Evolutionary conservation across 2,329 filamentous ascomycete species (phyloP).

Genomic region (Colletotrichum lupini): DNA sequence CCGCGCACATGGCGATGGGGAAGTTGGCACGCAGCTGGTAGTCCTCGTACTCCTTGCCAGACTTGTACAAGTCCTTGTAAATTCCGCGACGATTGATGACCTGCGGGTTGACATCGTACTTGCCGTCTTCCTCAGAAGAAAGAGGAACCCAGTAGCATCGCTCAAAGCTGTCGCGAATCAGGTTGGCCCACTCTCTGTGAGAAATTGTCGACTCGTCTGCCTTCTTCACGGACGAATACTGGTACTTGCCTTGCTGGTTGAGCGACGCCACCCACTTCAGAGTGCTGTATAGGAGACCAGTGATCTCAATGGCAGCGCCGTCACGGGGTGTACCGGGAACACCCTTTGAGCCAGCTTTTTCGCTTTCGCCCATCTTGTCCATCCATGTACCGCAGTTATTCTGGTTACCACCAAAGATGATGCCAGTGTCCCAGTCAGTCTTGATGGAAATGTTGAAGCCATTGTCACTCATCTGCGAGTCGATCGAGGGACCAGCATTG

Average conservation of each 20-base stretch:
- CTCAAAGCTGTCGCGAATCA: constrained; percentile 89
- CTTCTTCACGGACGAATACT: constrained; percentile 78
- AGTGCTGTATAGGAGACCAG: constrained; percentile 90
- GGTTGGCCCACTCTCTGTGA: constrained; percentile 81
- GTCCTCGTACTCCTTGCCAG: constrained; percentile 95
- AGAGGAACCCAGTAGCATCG: constrained; percentile 88
- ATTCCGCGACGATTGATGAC: constrained; percentile 93
- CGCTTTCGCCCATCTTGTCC: constrained; percentile 99
- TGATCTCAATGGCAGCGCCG: constrained; percentile 95
- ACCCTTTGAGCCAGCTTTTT: constrained; percentile 90
- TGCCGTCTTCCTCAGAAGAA: constrained; percentile 73
- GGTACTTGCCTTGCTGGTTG: constrained; percentile 75
- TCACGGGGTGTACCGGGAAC: constrained; percentile 96
- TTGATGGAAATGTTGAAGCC: constrained; percentile 93
- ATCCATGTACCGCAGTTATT: constrained; percentile 98
- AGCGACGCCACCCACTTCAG: constrained; percentile 82
- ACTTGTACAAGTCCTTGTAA: constrained; percentile 96
- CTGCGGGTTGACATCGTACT: constrained; percentile 82
- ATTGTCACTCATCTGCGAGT: constrained; percentile 91
- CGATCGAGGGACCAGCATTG: constrained; percentile 88
- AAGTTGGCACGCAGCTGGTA: constrained; percentile 97
- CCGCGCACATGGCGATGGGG: constrained; percentile 93
- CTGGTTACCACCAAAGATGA: constrained; percentile 95
- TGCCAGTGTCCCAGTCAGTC: constrained; percentile 90
- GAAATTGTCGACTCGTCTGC: constrained; percentile 70